Evolutionary conservation across 176 grass and related monocot species (phyloP).

Genomic region (Zoysia pacifica): DNA sequence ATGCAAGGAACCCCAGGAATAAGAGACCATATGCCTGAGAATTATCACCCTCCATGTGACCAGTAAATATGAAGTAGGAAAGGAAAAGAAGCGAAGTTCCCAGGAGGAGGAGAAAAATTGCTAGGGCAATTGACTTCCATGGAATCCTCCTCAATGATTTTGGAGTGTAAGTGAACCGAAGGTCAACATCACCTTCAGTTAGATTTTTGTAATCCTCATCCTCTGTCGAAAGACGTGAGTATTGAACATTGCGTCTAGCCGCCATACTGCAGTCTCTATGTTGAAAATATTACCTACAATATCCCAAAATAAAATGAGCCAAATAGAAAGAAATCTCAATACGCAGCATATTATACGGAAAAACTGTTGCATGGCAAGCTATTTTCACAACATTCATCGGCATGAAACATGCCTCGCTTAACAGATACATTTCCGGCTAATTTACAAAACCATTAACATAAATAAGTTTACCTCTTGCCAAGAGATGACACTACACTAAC

Average conservation of each 20-base stretch:
- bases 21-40: conserved; percentile 83
- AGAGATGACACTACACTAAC: not conserved
- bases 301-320: not conserved
- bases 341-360: not conserved
- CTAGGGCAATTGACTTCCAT: conserved; percentile 87
- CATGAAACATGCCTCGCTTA: not conserved
- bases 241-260: conserved; percentile 57
- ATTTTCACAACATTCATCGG: not conserved
- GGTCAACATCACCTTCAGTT: conserved; percentile 53
- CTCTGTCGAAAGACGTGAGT: conserved; percentile 58
- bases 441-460: not conserved
- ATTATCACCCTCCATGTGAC: conserved; percentile 86
- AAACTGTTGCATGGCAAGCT: not conserved
- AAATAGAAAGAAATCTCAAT: not conserved
- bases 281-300: not conserved
- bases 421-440: not conserved
- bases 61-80: conserved; percentile 80
- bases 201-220: conserved; percentile 30
- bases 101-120: conserved; percentile 76
- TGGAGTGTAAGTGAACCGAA: conserved; percentile 75
- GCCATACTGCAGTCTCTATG: conserved; percentile 48
- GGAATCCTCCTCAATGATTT: conserved; percentile 70
- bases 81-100: conserved; percentile 71
- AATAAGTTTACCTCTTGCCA: not conserved
- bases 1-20: conserved; percentile 80